These are phyloP conservation scores for Yamadazyma diospyri DNA, from an alignment of 1,139 yeast species.

Conservation along the genomic window DNA sequence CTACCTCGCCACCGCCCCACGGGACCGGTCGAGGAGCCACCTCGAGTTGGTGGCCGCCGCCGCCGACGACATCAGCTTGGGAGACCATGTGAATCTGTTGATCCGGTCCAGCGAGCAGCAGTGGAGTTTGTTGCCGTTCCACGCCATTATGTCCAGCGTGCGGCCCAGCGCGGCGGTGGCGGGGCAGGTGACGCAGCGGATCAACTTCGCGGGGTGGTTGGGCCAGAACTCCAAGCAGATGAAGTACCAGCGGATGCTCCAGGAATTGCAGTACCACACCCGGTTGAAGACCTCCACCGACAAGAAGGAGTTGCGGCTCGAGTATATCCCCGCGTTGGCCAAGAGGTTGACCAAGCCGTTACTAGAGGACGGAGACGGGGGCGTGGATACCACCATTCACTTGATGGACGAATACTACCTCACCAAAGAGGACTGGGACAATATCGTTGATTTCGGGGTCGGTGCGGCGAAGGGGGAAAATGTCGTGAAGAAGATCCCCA, in stretches of 20 bases:
- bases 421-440: constrained; percentile 91
- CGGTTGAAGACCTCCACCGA: constrained; percentile 77
- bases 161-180: constrained; percentile 74
- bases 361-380: constrained; percentile 47
- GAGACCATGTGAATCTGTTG: constrained; percentile 74
- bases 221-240: constrained; percentile 87
- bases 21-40: constrained; percentile 41
- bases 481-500: constrained; percentile 58
- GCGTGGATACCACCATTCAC: constrained; percentile 60
- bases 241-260: constrained; percentile 75
- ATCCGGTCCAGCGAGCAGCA: constrained; percentile 92
- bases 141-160: constrained; percentile 84
- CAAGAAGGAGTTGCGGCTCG: constrained; percentile 69
- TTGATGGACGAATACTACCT: constrained; percentile 80
- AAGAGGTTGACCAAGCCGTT: constrained; percentile 57
- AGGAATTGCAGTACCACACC: constrained; percentile 86
- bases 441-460: constrained; percentile 74
- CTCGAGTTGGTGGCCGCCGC: constrained; percentile 70
- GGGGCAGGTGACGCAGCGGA: constrained; percentile 67
- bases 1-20: constrained; percentile 66
- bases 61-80: constrained; percentile 77
- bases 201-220: constrained; percentile 80
- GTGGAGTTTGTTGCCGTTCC: constrained; percentile 93
- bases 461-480: constrained; percentile 50
- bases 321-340: constrained; percentile 67